Evolutionary conservation across 2,329 filamentous ascomycete species (phyloP), one percentile per base, ranked within the genome.

Genomic region (Colletotrichum agaves): DNA sequence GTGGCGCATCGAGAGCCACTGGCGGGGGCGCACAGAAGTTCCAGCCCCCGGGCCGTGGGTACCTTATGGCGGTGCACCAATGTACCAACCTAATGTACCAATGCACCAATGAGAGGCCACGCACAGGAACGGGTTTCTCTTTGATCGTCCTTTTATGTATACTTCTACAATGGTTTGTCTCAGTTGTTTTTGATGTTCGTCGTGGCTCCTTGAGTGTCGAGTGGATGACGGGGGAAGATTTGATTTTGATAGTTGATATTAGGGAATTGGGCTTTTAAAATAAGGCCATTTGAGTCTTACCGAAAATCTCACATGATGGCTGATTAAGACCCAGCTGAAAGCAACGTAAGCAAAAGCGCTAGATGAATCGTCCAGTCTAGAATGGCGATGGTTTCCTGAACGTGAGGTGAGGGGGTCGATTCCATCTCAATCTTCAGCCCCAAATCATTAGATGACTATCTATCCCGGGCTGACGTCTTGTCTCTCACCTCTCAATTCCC

Each of bases 41-140:
- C n/a, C n/a, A n/a, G n/a, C n/a, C n/a, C n/a, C n/a, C n/a, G n/a
- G n/a, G n/a, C n/a, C n/a, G n/a, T n/a, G 15, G 55, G 41, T 53
- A n/a, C n/a, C n/a, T n/a, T n/a, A 46, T 61, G 62, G 62, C 62
- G 31, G 62, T 61, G 57, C 57, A 61, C 12, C 13, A 35, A 33
- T 33, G 23, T 12, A 13, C 21, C 46, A 49, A 50, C n/a, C 12
- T 8, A 35, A 33, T 33, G 23, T 12, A 13, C 21, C 46, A 49
- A 50, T 47, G 33, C 43, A n/a, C 61, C 61, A 63, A 63, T 63
- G n/a, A 58, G 23, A 27, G 35, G 13, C 6, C 35, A 17, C 5
- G 10, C 7, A 4, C 46, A 33, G 56, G 31, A 5, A 2, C 3
- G 15, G 21, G 21, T 23, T 4, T 23, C 21, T 23, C 21, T 23